phyloP scores from a whole-genome alignment of 108 stramenopile species.

The Skeletonema tropicum region DNA sequence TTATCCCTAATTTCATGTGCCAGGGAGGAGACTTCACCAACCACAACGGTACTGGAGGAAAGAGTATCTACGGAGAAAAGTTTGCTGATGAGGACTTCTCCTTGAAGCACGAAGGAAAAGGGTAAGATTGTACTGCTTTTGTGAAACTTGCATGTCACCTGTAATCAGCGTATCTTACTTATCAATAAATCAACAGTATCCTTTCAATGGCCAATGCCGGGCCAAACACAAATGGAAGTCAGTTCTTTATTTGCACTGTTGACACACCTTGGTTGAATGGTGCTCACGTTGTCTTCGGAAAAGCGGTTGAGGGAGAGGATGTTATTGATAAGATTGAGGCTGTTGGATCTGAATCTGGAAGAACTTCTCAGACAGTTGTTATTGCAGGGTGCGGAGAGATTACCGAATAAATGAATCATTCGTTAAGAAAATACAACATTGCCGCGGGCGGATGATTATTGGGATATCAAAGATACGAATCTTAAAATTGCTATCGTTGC shows the following conservation, averaged over 20 bases:
- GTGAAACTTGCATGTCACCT: background rate
- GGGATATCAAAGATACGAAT: background rate
- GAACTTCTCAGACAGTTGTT: constrained; percentile 68
- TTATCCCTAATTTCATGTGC: constrained; percentile 59
- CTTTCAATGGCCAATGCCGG: constrained; percentile 92
- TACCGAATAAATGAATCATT: constrained; percentile 10
- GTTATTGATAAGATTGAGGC: constrained; percentile 89
- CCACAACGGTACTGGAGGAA: constrained; percentile 93
- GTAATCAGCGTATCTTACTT: background rate
- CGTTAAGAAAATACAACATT: background rate
- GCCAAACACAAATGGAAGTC: constrained; percentile 66
- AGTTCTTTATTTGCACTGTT: constrained; percentile 96
- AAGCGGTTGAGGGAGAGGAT: constrained; percentile 78
- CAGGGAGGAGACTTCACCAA: constrained; percentile 90
- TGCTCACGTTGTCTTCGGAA: constrained; percentile 88
- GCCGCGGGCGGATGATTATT: background rate
- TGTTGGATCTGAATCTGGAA: constrained; percentile 76
- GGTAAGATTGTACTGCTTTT: constrained; percentile 44
- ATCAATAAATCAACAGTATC: constrained; percentile 10
- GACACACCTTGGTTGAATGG: constrained; percentile 94
- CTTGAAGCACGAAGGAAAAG: constrained; percentile 82
- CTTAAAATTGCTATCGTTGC: background rate
- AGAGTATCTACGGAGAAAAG: constrained; percentile 65
- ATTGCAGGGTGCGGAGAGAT: constrained; percentile 85
- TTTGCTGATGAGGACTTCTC: constrained; percentile 97